These are phyloP conservation scores for Cylindrotheca closterium DNA, from an alignment of 108 stramenopile genomes.

Conservation along the genomic window DNA sequence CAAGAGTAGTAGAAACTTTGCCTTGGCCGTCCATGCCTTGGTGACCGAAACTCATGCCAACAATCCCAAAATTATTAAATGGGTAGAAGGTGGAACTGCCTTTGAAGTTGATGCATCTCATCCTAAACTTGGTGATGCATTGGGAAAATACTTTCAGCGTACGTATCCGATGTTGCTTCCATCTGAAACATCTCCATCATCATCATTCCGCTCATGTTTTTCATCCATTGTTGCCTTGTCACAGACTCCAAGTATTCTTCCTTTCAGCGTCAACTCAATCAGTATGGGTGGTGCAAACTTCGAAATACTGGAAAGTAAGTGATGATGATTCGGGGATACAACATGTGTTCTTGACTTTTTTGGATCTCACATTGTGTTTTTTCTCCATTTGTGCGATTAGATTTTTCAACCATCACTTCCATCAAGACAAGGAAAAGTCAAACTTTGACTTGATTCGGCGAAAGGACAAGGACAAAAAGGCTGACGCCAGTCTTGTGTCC, in stretches of 20 bases:
- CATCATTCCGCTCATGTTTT: background rate
- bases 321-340: too few relatives aligned
- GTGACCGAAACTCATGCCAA: background rate
- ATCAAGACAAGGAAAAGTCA: background rate
- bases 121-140: background rate
- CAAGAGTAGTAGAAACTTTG: background rate
- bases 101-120: constrained; percentile 5
- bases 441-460: background rate
- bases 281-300: background rate
- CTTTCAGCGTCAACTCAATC: background rate
- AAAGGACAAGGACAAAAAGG: background rate
- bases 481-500: too few relatives aligned
- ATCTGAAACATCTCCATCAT: background rate
- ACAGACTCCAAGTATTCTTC: background rate
- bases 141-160: constrained; percentile 15
- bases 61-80: background rate
- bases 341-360: too few relatives aligned
- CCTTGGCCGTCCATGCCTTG: background rate
- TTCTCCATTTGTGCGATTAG: background rate
- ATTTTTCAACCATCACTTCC: background rate
- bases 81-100: constrained; percentile 9
- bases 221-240: too few relatives aligned
- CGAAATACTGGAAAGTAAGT: constrained; percentile 1
- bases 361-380: too few relatives aligned
- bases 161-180: constrained; percentile 1